Evolutionary conservation across 768 basidiomycete species (phyloP), one percentile per base, ranked within the genome.

Genomic region (Tricholomella constricta): DNA sequence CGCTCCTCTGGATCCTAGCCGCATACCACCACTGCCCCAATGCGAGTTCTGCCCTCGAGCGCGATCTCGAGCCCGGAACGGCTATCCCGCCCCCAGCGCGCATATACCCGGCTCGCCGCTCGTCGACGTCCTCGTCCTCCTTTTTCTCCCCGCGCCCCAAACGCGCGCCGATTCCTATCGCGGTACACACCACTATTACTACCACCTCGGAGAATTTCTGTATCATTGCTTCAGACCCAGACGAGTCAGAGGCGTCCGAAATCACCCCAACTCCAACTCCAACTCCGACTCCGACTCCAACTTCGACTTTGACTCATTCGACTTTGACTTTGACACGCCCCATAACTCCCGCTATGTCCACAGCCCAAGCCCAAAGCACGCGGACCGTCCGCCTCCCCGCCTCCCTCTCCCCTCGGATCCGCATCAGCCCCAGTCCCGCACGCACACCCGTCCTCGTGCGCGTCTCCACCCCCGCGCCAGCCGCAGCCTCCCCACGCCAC

Each of bases 141-240:
- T 55, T 55, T 43, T 55, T 52, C 51, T 55, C 54, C 23, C 54
- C 57, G 2, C 42, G 38, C 11, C 50, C 50, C 14, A 52, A 59
- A 31, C 50, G 51, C 4, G 42, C 29, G 1, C 40, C 45, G 14
- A 31, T 49, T 5, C 37, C 51, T 6, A 14, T 43, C 4, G 26
- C 12, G 26, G 42, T 43, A 9, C 15, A 29, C 20, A 45, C 25
- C 8, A 36, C 15, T 20, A 34, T 15, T 7, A 19, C 34, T 19
- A 4, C 29, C 5, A 6, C 29, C 19, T 32, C 15, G 20, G 17
- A 15, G 5, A 14, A 48, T n/a, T n/a, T n/a, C n/a, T n/a, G n/a
- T n/a, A n/a, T n/a, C n/a, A n/a, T n/a, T n/a, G n/a, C n/a, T n/a
- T n/a, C n/a, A n/a, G n/a, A n/a, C n/a, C n/a, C n/a, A n/a, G n/a